Evolutionary conservation across 75 land plant genomes (phyloP).

Genomic region (Pinus taeda): DNA sequence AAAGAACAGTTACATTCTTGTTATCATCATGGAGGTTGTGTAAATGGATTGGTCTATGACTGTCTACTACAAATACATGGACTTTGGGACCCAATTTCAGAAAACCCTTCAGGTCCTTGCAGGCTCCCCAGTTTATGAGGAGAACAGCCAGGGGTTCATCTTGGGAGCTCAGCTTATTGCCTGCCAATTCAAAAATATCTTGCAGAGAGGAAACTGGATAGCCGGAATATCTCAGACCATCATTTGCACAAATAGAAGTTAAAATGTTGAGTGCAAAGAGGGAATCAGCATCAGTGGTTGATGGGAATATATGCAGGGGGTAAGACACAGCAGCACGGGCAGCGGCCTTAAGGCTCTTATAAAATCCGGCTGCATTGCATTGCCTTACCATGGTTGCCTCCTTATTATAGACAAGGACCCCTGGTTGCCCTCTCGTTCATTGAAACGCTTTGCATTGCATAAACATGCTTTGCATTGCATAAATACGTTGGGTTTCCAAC

Average conservation of each 20-base stretch:
- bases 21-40: conserved; percentile 72
- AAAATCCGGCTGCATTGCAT: conserved; percentile 56
- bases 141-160: conserved; percentile 51
- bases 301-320: conserved; percentile 85
- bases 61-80: conserved; percentile 82
- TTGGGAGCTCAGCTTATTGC: conserved; percentile 22
- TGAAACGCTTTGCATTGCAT: too few species aligned
- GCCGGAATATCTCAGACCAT: conserved; percentile 76
- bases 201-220: conserved; percentile 73
- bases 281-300: conserved; percentile 79
- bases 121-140: conserved; percentile 90
- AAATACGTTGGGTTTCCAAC: too few species aligned
- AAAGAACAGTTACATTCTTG: conserved; percentile 68
- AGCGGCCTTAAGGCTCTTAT: conserved; percentile 46
- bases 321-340: conserved; percentile 41
- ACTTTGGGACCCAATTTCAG: conserved; percentile 53
- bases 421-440: too few species aligned
- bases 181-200: conserved; percentile 48
- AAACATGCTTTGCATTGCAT: too few species aligned
- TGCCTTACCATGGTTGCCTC: conserved; percentile 74
- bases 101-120: conserved; percentile 55
- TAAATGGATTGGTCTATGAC: conserved; percentile 90
- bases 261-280: conserved; percentile 77
- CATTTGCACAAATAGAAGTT: conserved; percentile 60
- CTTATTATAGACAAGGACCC: too few species aligned